Percentiles rank a stretch among this genome's conserved stretches.
Conservation (phyloP, 1,284 basidiomycete species). For the Pseudozyma hubeiensis region DNA sequence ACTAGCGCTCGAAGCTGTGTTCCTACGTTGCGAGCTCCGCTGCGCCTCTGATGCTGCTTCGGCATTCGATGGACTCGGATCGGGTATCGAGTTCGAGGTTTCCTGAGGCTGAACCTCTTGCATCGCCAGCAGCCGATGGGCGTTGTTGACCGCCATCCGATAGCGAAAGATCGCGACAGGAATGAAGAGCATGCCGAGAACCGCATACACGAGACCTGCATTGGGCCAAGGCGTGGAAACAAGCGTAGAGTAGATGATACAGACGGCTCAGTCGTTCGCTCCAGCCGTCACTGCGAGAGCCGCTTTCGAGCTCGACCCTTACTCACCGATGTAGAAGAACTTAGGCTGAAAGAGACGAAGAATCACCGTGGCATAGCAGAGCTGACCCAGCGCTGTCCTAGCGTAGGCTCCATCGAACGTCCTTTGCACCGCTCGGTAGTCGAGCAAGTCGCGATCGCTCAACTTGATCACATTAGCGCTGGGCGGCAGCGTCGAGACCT, state of each 20-base stretch:
- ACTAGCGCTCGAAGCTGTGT: conserved; percentile 72
- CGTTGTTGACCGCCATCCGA: conserved; percentile 41
- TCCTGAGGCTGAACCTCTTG: conserved; percentile 10
- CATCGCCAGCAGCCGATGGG: conserved; percentile 50
- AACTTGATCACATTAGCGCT: conserved; percentile 29
- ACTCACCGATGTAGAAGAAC: conserved; percentile 49
- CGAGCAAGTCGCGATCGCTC: conserved; percentile 69
- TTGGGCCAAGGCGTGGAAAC: no score
- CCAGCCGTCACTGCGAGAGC: no score
- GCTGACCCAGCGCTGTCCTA: conserved; percentile 78
- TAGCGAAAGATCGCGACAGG: conserved; percentile 72
- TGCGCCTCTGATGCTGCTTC: not conserved
- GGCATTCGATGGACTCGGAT: no score
- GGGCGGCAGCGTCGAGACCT: conserved; percentile 11
- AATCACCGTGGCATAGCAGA: conserved; percentile 80
- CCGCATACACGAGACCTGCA: conserved; percentile 19
- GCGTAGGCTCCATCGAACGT: conserved; percentile 85
- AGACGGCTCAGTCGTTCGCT: no score
- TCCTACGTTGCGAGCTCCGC: conserved; percentile 72
- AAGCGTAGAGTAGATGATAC: not conserved
- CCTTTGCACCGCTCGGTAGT: conserved; percentile 80
- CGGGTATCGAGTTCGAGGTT: not conserved
- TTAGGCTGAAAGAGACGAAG: conserved; percentile 76
- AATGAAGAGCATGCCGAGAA: conserved; percentile 20
- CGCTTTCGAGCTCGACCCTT: not conserved